Conservation (phyloP, 148 eudicot species). For the Beta vulgaris region DNA sequence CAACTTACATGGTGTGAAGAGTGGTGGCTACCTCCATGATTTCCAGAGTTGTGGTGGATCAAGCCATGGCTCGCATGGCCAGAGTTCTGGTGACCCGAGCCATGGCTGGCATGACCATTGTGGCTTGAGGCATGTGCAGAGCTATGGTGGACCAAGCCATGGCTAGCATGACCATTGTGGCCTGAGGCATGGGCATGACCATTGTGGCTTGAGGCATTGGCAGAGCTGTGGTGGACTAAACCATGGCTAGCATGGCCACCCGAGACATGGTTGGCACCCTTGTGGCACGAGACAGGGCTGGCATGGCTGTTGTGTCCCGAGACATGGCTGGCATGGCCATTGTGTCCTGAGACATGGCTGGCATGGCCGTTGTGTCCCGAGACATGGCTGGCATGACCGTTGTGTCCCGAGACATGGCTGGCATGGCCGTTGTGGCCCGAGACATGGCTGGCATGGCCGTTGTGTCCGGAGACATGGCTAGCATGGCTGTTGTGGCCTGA, state of each 20-base stretch:
- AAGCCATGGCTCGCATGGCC: not conserved
- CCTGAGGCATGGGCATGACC: constrained; percentile 1
- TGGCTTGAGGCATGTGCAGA: not conserved
- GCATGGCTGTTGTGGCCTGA: not conserved
- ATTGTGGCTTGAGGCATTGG: not conserved
- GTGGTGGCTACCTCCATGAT: not conserved
- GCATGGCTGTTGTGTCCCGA: constrained; percentile 4
- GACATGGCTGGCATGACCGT: too few species aligned
- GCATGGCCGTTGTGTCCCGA: not conserved
- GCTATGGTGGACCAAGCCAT: not conserved
- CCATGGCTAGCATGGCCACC: not conserved
- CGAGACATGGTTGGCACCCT: not conserved
- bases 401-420: too few species aligned
- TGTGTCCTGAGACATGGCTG: not conserved
- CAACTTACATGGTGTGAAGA: constrained; percentile 8
- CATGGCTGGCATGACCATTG: not conserved
- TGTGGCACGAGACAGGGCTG: not conserved
- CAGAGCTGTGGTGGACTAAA: not conserved
- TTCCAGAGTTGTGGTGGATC: not conserved
- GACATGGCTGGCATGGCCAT: not conserved
- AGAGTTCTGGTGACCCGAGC: constrained; percentile 9
- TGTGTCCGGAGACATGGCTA: constrained; percentile 11
- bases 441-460: too few species aligned
- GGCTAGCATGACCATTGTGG: not conserved
- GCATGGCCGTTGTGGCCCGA: too few species aligned